These are phyloP conservation scores for Penicillium sp. DNA, from an alignment of 2,329 filamentous ascomycete species.

Conservation along the genomic window DNA sequence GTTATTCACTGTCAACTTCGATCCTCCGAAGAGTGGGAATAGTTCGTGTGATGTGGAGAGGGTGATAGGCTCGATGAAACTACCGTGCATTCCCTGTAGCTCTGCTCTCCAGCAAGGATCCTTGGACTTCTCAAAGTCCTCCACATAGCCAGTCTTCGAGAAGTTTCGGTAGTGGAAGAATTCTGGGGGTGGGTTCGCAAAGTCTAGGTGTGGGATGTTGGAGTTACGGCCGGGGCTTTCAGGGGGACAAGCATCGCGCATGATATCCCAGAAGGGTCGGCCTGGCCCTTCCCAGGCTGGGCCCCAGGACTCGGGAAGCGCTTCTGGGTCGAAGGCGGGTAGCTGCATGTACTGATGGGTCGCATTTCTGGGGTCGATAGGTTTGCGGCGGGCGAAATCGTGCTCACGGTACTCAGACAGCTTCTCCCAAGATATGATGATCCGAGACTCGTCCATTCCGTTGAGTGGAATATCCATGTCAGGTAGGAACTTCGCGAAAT, in stretches of 20 bases:
- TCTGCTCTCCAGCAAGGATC: constrained; percentile 48
- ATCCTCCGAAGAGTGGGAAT: constrained; percentile 52
- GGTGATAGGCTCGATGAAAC: constrained; percentile 51
- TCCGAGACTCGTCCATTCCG: constrained; percentile 50
- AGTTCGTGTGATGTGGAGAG: constrained; percentile 45
- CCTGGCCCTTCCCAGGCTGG: neutral
- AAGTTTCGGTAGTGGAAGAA: constrained; percentile 34
- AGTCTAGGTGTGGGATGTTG: constrained; percentile 35
- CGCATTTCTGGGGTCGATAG: neutral
- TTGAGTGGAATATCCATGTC: constrained; percentile 52
- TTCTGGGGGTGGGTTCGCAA: constrained; percentile 24
- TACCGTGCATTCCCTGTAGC: constrained; percentile 48
- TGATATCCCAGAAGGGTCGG: constrained; percentile 37
- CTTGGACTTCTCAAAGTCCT: constrained; percentile 48
- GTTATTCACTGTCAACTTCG: constrained; percentile 52
- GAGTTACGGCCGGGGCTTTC: constrained; percentile 17
- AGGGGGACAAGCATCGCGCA: constrained; percentile 40
- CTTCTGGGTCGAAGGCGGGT: neutral
- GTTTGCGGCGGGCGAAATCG: neutral
- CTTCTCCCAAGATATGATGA: constrained; percentile 50
- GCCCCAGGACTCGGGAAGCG: neutral
- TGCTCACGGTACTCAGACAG: constrained; percentile 35
- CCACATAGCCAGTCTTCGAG: constrained; percentile 47
- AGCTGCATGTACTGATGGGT: neutral
- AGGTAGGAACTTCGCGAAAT: constrained; percentile 40